Conservation (phyloP, 441 rosid species). For the Aleurites moluccanus region DNA sequence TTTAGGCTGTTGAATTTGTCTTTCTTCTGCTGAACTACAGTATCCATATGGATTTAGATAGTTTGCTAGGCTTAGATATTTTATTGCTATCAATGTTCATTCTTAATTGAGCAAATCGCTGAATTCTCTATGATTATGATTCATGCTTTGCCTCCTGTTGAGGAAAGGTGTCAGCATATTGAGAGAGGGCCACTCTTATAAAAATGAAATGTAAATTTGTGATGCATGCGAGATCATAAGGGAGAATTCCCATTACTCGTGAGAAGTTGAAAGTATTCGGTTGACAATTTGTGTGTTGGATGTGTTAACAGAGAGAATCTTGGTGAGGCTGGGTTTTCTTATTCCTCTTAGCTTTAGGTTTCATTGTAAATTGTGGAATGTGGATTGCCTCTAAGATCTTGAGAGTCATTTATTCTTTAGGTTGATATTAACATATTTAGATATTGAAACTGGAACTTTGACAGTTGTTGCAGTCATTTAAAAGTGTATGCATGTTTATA, state of each 20-base stretch:
- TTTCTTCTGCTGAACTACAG: not conserved
- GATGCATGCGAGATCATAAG: slow-evolving; percentile 3
- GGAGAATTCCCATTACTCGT: not conserved
- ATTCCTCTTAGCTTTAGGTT: not conserved
- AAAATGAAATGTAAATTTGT: not conserved
- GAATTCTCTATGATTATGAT: not conserved
- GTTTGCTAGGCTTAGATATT: not conserved
- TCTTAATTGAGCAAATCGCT: not conserved
- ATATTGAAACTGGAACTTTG: not conserved
- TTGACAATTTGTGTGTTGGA: not conserved
- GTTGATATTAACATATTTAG: not conserved
- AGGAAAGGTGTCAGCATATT: not conserved
- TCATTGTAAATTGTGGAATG: not conserved
- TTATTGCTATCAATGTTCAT: not conserved
- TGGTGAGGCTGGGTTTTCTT: not conserved
- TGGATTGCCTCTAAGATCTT: not conserved
- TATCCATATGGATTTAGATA: not conserved
- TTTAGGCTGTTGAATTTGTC: not conserved
- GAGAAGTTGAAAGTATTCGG: not conserved
- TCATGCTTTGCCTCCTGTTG: not conserved
- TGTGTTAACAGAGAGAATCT: not conserved
- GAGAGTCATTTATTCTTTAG: not conserved
- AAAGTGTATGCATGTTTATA: not conserved
- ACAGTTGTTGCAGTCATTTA: not conserved
- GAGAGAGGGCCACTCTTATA: not conserved